Conservation (phyloP, 1,139 yeast genomes). For the Pichia sp. region DNA sequence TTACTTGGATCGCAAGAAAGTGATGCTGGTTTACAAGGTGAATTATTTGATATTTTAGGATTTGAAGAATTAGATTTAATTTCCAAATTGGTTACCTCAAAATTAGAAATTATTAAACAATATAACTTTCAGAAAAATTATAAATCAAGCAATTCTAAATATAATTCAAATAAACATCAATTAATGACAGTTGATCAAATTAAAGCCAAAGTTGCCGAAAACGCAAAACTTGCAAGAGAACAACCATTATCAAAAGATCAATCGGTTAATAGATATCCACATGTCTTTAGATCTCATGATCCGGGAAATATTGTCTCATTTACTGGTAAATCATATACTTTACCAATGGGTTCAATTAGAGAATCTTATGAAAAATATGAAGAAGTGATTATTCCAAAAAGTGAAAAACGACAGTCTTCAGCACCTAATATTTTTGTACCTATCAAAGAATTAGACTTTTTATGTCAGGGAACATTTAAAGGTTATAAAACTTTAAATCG, state of each 20-base stretch:
- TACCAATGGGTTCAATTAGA: slow-evolving; percentile 81
- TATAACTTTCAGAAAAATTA: slow-evolving; percentile 9
- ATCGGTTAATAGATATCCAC: slow-evolving; percentile 62
- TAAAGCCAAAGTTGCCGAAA: slow-evolving; percentile 50
- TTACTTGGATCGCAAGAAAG: slow-evolving; percentile 32
- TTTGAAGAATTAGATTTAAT: slow-evolving; percentile 80
- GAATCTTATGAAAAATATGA: slow-evolving; percentile 57
- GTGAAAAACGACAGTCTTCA: slow-evolving; percentile 43
- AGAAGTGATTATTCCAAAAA: slow-evolving; percentile 77
- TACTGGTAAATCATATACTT: slow-evolving; percentile 70
- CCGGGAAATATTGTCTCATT: slow-evolving; percentile 65
- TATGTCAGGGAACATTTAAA: slow-evolving; percentile 81
- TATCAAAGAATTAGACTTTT: slow-evolving; percentile 58
- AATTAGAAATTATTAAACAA: slow-evolving; percentile 28
- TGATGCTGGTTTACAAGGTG: slow-evolving; percentile 62
- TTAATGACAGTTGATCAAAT: slow-evolving; percentile 54
- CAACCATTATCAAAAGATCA: slow-evolving; percentile 44
- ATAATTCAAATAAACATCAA: slow-evolving; percentile 11
- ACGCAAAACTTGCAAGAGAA: slow-evolving; percentile 46
- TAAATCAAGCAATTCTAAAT: not conserved
- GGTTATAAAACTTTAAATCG: slow-evolving; percentile 74
- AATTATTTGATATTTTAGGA: slow-evolving; percentile 73
- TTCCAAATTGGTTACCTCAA: slow-evolving; percentile 54
- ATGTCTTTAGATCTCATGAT: slow-evolving; percentile 72
- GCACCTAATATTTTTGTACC: slow-evolving; percentile 51